Evolutionary conservation across 1,284 basidiomycete species (phyloP), one percentile per base, ranked within the genome.

Genomic region (Marasmius oreades): DNA sequence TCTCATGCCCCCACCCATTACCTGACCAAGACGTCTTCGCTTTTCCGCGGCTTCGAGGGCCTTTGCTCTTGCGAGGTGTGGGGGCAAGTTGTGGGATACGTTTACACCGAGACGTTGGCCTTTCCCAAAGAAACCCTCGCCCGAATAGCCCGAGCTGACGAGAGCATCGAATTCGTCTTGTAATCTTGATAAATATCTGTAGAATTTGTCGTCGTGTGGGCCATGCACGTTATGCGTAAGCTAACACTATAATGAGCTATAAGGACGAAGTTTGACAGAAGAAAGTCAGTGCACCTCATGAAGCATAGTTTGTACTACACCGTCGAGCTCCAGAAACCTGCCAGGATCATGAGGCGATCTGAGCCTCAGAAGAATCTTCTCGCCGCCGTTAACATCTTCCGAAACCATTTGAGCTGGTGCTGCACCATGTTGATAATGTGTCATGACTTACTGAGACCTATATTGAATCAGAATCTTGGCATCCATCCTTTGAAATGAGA

Each of bases 201-300:
- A 93, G 67, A 90, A 90, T 54, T 80, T 80, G 24, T 90, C 86
- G 63, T 95, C 90, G 64, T 95, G 93, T 2, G 92, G 88, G 1
- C 91, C 90, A 66, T 92, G 90, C 5, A 89, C 84, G 65, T 92
- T 95, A 68, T 95, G 93, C 0, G 92, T 90, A 33, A 95, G 84
- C 88, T 93, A 58, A 28, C 33, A 53, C 39, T 44, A 36, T 53
- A 57, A 14, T 12, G 53, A 55, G 42, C 23, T 47, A 28, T 14
- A 11, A 22, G 28, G 20, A 39, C 24, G 31, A 36, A 31, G 36
- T 5, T 34, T 43, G n/a, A 50, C 20, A 28, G n/a, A 36, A 57
- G 33, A 31, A 5, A 5, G 23, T 34, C 31, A 53, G 28, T 69
- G 59, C 59, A 87, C 91, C 77, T 95, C 93, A 64, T 95, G 93